A percentile compares a stretch with the other conserved stretches of the same genome.
These are phyloP conservation scores for Physcomitrium patens DNA, from an alignment of 225 moss, liverwort and hornwort species.

Conservation along the genomic window DNA sequence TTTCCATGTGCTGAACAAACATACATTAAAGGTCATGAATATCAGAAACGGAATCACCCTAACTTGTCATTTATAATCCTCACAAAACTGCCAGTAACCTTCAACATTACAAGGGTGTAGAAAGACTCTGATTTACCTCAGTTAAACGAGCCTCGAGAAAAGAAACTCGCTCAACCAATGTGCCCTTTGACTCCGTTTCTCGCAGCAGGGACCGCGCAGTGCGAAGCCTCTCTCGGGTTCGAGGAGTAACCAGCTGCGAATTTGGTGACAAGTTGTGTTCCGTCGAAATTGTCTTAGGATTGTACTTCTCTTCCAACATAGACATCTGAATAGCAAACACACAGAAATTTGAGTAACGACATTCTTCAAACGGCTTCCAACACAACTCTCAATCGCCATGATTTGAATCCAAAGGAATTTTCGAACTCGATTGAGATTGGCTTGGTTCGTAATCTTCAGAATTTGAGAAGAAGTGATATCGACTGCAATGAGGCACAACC, in stretches of 20 bases:
- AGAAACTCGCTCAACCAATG: conserved; percentile 43
- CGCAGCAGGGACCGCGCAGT: conserved; percentile 31
- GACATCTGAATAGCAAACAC: conserved; percentile 33
- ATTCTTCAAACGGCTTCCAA: not conserved
- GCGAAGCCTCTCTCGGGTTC: conserved; percentile 38
- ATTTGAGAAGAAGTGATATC: not conserved
- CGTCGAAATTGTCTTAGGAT: not conserved
- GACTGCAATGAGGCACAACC: conserved; percentile 16
- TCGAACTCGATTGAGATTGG: not conserved
- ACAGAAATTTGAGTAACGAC: not conserved
- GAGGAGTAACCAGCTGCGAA: conserved; percentile 22
- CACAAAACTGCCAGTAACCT: not conserved
- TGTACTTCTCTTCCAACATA: conserved; percentile 34
- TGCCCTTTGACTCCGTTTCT: conserved; percentile 42
- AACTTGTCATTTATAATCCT: not conserved
- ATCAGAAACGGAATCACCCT: not conserved
- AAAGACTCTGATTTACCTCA: conserved; percentile 30
- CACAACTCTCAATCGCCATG: not conserved
- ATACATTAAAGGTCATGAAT: not conserved
- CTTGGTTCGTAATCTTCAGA: not conserved
- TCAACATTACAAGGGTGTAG: not conserved
- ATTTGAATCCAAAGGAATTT: not conserved
- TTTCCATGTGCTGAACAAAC: conserved; percentile 12
- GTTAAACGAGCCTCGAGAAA: conserved; percentile 33
- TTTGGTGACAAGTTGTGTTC: conserved; percentile 11